Evolutionary conservation across 371 early-diverging fungal species (phyloP).

Genomic region (Mortierella sp.): DNA sequence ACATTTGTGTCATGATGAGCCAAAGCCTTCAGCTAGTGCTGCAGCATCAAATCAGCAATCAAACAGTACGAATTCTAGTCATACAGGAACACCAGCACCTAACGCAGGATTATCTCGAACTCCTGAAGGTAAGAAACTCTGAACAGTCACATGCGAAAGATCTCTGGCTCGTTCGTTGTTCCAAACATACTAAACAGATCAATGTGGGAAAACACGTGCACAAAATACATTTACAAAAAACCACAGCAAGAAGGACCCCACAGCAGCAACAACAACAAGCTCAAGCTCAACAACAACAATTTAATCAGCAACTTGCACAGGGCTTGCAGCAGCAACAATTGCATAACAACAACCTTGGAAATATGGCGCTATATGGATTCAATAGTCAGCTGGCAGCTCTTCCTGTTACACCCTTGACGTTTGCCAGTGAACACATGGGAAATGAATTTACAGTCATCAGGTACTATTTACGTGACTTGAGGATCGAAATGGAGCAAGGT

Average conservation of each 20-base stretch:
- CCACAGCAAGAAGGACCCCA: constrained; percentile 8
- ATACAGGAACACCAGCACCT: constrained; percentile 32
- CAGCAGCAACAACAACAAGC: constrained; percentile 1
- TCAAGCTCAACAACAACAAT: background rate
- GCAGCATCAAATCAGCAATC: constrained; percentile 18
- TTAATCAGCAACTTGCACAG: background rate
- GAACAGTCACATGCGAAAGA: background rate
- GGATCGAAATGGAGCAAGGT: too few relatives aligned
- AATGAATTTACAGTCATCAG: constrained; percentile 85
- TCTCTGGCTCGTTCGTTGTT: too few relatives aligned
- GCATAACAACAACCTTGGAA: constrained; percentile 14
- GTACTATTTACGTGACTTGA: constrained; percentile 24
- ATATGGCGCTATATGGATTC: constrained; percentile 31
- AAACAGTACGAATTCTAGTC: constrained; percentile 21
- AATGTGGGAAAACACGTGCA: background rate
- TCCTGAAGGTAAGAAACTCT: constrained; percentile 20
- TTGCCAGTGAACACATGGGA: constrained; percentile 84
- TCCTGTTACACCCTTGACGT: constrained; percentile 69
- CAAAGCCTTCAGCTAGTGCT: constrained; percentile 57
- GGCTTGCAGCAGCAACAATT: background rate
- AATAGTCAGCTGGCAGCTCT: constrained; percentile 36
- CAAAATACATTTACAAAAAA: background rate
- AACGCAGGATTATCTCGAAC: constrained; percentile 26
- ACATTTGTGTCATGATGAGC: constrained; percentile 92
- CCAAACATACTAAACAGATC: too few relatives aligned